Percentiles rank a stretch among this genome's conserved stretches.
Conservation (phyloP, 2,329 filamentous ascomycete species). For the Rhexocercosporidium sp. region DNA sequence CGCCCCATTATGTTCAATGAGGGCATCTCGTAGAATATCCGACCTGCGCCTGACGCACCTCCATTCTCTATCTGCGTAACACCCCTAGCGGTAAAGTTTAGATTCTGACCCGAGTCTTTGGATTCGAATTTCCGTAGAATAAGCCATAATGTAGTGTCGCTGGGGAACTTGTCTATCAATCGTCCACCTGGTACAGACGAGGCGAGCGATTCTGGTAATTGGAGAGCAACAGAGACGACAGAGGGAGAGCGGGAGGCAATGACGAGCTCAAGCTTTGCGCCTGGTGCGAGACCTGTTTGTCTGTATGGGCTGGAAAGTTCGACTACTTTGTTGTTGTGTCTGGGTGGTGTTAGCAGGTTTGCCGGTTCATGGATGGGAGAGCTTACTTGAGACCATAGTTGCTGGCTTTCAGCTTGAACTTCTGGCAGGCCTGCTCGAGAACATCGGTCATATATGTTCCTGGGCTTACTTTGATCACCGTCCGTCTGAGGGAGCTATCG, state of each 20-base stretch:
- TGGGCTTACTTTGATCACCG: constrained; percentile 82
- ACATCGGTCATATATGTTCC: constrained; percentile 84
- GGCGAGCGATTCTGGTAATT: constrained; percentile 76
- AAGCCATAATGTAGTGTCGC: constrained; percentile 87
- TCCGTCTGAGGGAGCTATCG: constrained; percentile 76
- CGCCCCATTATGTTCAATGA: constrained; percentile 83
- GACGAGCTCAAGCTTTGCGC: constrained; percentile 92
- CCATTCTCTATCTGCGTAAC: constrained; percentile 66
- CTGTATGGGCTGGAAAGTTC: constrained; percentile 87
- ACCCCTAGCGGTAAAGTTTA: constrained; percentile 86
- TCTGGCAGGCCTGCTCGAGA: constrained; percentile 83
- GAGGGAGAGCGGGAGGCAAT: constrained; percentile 84
- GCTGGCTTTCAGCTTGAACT: constrained; percentile 65
- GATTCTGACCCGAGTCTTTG: constrained; percentile 56
- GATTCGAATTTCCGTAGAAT: constrained; percentile 90
- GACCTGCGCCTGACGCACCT: constrained; percentile 60
- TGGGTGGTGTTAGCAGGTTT: constrained; percentile 44
- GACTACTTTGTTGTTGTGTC: constrained; percentile 82
- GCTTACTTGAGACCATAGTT: constrained; percentile 81
- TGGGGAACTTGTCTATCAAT: constrained; percentile 84
- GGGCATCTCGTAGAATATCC: constrained; percentile 87
- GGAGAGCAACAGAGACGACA: constrained; percentile 86
- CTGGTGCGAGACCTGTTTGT: constrained; percentile 79
- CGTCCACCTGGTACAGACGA: constrained; percentile 67
- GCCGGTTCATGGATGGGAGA: background rate